Evolutionary conservation across 202 grass and related monocot genomes (phyloP).

Genomic region (Zoysia matrella): DNA sequence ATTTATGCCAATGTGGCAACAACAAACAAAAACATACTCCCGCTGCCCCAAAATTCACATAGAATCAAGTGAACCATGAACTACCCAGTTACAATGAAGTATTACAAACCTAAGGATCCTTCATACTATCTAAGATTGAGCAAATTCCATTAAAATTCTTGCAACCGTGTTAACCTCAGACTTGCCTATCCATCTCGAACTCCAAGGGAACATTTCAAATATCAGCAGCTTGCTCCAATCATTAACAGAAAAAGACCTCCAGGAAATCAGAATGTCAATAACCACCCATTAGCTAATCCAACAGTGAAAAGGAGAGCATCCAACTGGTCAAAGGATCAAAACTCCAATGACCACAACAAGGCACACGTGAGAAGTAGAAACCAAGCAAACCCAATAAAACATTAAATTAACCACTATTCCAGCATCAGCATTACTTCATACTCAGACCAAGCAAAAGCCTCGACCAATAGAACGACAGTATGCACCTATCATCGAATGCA

Average conservation of each 20-base stretch:
- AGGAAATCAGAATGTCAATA: background rate
- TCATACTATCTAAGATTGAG: conserved; percentile 1
- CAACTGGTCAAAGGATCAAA: conserved; percentile 20
- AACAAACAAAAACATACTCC: conserved; percentile 5
- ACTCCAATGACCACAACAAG: background rate
- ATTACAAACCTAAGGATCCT: background rate
- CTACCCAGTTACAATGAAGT: background rate
- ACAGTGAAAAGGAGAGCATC: background rate
- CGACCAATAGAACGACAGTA: background rate
- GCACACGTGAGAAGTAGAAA: background rate
- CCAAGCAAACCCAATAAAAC: conserved; percentile 19
- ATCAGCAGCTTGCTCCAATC: background rate
- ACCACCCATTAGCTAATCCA: conserved; percentile 10
- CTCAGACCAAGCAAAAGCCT: background rate
- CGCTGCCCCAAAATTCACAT: background rate
- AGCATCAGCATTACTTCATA: background rate
- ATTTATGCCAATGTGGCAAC: background rate
- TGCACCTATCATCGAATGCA: conserved; percentile 6
- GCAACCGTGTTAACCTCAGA: background rate
- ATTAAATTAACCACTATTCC: background rate
- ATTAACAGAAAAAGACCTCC: conserved; percentile 10
- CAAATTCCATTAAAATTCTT: background rate
- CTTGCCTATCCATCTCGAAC: conserved; percentile 4
- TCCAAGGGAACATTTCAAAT: background rate
- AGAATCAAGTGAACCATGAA: conserved; percentile 25